These are phyloP conservation scores for Paecilomyces dactylethromorphus DNA, from an alignment of 2,329 filamentous ascomycete genomes.

Conservation along the genomic window DNA sequence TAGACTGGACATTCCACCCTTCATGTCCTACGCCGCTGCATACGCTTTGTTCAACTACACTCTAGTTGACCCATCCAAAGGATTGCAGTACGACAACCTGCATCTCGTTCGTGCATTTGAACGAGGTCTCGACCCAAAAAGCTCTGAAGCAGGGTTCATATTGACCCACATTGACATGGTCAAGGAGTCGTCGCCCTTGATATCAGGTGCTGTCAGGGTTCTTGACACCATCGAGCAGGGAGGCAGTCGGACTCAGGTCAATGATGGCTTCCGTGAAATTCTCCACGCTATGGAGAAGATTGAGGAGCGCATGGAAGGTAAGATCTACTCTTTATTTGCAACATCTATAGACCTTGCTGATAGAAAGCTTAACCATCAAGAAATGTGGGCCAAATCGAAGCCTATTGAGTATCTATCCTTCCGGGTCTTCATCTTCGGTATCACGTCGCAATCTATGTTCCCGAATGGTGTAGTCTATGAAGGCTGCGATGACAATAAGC, in stretches of 20 bases:
- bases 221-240: constrained; percentile 51
- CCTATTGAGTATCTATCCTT: constrained; percentile 81
- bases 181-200: constrained; percentile 69
- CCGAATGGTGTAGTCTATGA: constrained; percentile 86
- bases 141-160: constrained; percentile 93
- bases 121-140: constrained; percentile 74
- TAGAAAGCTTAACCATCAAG: constrained; percentile 24
- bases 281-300: constrained; percentile 61
- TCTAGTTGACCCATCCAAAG: constrained; percentile 49
- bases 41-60: constrained; percentile 60
- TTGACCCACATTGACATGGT: constrained; percentile 96
- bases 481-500: constrained; percentile 64
- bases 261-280: constrained; percentile 57
- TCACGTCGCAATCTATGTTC: constrained; percentile 91
- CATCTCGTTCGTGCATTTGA: constrained; percentile 88
- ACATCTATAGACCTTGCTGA: neutral
- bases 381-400: constrained; percentile 86
- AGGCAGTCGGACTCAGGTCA: constrained; percentile 52
- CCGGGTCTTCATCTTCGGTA: constrained; percentile 95
- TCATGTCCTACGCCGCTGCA: constrained; percentile 74
- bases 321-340: constrained; percentile 15
- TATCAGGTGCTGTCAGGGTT: constrained; percentile 63
- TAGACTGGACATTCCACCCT: constrained; percentile 72
- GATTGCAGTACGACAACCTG: constrained; percentile 56
- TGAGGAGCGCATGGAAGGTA: constrained; percentile 72